phyloP scores from a whole-genome alignment of 345 rosid genomes.

The Gossypium raimondii region DNA sequence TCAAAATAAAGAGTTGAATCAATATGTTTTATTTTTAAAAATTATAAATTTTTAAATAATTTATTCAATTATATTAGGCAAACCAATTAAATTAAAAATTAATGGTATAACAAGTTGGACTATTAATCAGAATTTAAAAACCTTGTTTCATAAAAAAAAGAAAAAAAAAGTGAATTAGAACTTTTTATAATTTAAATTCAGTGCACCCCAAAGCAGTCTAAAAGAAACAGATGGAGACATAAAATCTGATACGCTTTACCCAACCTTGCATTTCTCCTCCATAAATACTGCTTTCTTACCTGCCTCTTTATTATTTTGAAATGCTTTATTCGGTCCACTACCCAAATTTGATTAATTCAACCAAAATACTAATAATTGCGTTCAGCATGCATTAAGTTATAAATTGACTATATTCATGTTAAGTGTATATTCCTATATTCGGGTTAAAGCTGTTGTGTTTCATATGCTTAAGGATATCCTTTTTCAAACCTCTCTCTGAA shows the following conservation, averaged over 20 bases:
- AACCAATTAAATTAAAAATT: fast-evolving
- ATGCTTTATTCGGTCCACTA: not conserved
- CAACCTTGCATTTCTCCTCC: not conserved
- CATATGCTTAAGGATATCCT: not conserved
- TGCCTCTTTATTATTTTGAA: not conserved
- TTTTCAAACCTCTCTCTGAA: slow-evolving; percentile 5
- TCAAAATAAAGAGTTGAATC: too few relatives aligned
- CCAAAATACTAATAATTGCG: not conserved
- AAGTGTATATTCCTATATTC: too few relatives aligned
- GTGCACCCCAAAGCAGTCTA: not conserved
- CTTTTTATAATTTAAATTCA: not conserved
- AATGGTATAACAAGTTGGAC: not conserved
- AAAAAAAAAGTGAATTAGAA: not conserved
- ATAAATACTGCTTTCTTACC: not conserved
- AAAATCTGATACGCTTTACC: slow-evolving; percentile 1
- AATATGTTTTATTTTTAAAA: too few relatives aligned
- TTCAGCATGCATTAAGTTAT: too few relatives aligned
- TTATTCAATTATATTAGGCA: too few relatives aligned
- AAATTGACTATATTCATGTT: too few relatives aligned
- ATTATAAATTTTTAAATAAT: too few relatives aligned
- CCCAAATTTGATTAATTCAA: not conserved
- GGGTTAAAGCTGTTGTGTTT: not conserved
- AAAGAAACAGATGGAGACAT: not conserved
- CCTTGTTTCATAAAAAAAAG: too few relatives aligned
- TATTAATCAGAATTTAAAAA: too few relatives aligned